phyloP scores from a whole-genome alignment of 176 grass and related monocot species.

The Phoenix roebelenii region DNA sequence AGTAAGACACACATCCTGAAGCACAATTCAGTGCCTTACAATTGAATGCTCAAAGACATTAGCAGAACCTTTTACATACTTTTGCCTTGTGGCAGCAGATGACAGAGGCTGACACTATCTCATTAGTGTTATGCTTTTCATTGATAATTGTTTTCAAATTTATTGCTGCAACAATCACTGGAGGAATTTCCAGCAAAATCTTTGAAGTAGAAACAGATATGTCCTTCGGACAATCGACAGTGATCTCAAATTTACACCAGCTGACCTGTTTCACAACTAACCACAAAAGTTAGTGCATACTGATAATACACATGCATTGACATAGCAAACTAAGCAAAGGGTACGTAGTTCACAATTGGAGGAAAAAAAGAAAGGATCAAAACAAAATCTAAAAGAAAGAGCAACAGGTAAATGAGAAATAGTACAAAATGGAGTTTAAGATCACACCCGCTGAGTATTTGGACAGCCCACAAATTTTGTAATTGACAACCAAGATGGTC shows the following conservation, averaged over 20 bases:
- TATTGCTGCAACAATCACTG: constrained; percentile 69
- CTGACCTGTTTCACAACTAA: constrained; percentile 65
- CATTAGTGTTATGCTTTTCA: constrained; percentile 77
- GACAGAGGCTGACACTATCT: constrained; percentile 91
- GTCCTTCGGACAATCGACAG: constrained; percentile 76
- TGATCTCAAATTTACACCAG: constrained; percentile 96
- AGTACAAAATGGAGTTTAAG: not conserved
- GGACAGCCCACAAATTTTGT: constrained; percentile 62
- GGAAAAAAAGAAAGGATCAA: not conserved
- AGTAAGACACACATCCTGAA: constrained; percentile 4
- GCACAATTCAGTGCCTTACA: not conserved
- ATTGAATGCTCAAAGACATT: too few relatives aligned
- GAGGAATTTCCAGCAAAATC: constrained; percentile 42
- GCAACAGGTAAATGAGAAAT: not conserved
- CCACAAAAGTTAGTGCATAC: not conserved
- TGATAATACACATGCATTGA: constrained; percentile 4
- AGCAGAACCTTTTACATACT: constrained; percentile 33
- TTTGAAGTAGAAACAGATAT: constrained; percentile 57
- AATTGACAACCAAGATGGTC: constrained; percentile 81
- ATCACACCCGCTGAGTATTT: constrained; percentile 41
- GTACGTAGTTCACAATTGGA: constrained; percentile 1
- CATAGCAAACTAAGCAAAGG: constrained; percentile 6
- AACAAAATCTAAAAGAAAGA: constrained; percentile 5
- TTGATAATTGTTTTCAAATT: constrained; percentile 91
- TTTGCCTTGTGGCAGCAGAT: constrained; percentile 85